Evolutionary conservation across 495 filamentous ascomycete species (phyloP), one percentile per base, ranked within the genome.

Genomic region (Aspergillus biplanus): DNA sequence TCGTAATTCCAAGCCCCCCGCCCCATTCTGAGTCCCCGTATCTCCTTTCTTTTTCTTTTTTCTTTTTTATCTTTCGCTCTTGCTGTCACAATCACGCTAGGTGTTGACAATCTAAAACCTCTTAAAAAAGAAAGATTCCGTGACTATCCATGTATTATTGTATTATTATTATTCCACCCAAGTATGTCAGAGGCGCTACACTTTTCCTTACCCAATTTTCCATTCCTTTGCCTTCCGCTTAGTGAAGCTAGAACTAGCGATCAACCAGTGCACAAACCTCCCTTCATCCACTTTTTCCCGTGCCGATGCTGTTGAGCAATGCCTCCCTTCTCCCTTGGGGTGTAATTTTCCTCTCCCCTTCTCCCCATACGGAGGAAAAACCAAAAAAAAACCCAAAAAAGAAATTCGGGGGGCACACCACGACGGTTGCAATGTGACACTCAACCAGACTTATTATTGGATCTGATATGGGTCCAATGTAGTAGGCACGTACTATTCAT

Each of bases 391-490:
- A 49, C 48, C 31, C 21, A 59, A 65, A 60, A 60, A 34, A 39
- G 32, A 57, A 63, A 65, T 50, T 56, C 58, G 55, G 61, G 58
- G 57, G 60, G 69, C 60, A 65, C 67, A 66, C 64, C 65, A 69
- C 65, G 67, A 69, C 65, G 69, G 72, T 77, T 77, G 73, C 71
- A 76, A 76, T 69, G 65, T 69, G 66, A 73, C 70, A 66, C 69
- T 76, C 71, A 75, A 67, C 67, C 67, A 48, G 58, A 61, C 71
- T 71, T 70, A 71, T 73, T 71, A 75, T 77, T 77, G 75, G 75
- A 77, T 74, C 71, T 75, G 70, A 72, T 70, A 75, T 74, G 73
- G 73, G 71, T 70, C 73, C 69, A 58, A 69, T 64, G 59, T 60
- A 67, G 66, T 59, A 56, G 61, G 58, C 54, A 64, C 46, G 57